Evolutionary conservation across 306 rosid species (phyloP).

Genomic region (Dicorynia guianensis): DNA sequence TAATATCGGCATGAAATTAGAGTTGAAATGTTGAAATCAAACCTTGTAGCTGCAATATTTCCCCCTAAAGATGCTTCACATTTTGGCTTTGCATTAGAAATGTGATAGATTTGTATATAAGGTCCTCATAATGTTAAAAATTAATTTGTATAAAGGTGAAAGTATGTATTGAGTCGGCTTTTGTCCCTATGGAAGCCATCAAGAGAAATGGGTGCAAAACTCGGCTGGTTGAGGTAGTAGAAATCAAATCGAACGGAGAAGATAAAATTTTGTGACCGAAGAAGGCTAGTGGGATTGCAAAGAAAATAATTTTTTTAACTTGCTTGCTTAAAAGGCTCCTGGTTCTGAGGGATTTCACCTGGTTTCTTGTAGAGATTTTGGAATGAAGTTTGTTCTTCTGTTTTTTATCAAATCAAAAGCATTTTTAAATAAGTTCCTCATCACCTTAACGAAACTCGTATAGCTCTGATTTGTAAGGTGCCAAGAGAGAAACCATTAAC

Average conservation of each 20-base stretch:
- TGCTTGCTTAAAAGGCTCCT: too few species aligned
- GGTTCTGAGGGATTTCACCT: too few species aligned
- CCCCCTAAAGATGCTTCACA: constrained; percentile 2
- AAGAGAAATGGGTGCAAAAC: neutral
- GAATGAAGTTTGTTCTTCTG: too few species aligned
- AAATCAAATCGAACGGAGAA: constrained; percentile 15
- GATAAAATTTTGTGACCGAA: neutral
- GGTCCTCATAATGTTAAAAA: constrained; percentile 26
- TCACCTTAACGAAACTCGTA: too few species aligned
- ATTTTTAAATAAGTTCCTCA: too few species aligned
- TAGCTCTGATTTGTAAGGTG: too few species aligned
- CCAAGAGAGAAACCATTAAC: too few species aligned
- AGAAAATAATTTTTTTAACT: neutral
- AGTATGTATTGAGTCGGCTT: neutral
- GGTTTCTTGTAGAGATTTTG: too few species aligned
- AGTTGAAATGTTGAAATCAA: constrained; percentile 24
- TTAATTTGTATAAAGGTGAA: neutral
- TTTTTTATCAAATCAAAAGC: too few species aligned
- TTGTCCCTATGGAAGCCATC: constrained; percentile 9
- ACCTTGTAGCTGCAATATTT: constrained; percentile 1
- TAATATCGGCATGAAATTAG: constrained; percentile 1
- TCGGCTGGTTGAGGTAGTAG: neutral
- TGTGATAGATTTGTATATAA: constrained; percentile 26
- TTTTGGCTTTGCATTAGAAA: constrained; percentile 12
- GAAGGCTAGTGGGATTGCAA: constrained; percentile 3